These are phyloP conservation scores for Cytospora piceae DNA, from an alignment of 2,329 filamentous ascomycete species.

Conservation along the genomic window DNA sequence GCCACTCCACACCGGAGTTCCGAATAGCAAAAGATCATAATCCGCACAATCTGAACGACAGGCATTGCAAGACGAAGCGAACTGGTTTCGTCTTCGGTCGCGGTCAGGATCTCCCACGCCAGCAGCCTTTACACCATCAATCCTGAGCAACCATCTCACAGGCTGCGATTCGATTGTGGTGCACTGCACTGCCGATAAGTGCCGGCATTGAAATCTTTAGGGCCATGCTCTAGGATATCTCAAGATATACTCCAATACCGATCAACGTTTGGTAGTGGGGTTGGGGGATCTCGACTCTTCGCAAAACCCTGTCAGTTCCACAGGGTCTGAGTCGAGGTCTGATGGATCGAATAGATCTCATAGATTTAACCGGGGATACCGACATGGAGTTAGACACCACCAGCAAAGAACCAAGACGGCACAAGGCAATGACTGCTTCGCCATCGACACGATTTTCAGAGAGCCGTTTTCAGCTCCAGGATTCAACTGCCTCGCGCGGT, in stretches of 20 bases:
- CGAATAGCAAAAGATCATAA: not conserved
- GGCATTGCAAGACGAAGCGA: not conserved
- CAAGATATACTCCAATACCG: not conserved
- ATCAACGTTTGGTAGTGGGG: not conserved
- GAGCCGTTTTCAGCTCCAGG: constrained; percentile 27
- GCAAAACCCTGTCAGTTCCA: not conserved
- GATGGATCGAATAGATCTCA: constrained; percentile 18
- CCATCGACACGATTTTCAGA: constrained; percentile 16
- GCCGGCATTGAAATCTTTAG: not conserved
- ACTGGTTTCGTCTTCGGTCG: not conserved
- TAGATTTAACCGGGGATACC: constrained; percentile 25
- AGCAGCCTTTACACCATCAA: not conserved
- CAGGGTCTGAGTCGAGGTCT: not conserved
- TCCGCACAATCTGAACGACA: not conserved
- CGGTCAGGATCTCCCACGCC: not conserved
- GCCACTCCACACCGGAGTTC: not conserved
- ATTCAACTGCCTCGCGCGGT: constrained; percentile 9
- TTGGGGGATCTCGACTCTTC: not conserved
- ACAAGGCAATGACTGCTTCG: constrained; percentile 11
- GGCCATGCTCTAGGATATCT: not conserved
- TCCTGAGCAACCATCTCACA: not conserved
- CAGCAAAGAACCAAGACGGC: not conserved
- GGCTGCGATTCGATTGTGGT: not conserved
- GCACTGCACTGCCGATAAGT: not conserved
- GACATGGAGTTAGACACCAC: constrained; percentile 18